Conservation (phyloP, 2,329 filamentous ascomycete genomes). For the Aspergillus tanneri region DNA sequence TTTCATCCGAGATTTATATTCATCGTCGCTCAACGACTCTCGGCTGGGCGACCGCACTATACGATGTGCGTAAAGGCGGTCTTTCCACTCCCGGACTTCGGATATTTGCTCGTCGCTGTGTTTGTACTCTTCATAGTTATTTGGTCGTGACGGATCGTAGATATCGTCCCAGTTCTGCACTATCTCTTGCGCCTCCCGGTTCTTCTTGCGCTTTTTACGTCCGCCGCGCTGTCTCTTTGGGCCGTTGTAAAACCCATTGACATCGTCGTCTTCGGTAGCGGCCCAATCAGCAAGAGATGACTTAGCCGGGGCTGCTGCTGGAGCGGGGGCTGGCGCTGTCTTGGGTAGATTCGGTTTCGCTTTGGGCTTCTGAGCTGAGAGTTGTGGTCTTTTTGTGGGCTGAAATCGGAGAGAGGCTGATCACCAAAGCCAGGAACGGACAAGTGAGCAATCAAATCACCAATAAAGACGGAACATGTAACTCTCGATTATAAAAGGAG, state of each 20-base stretch:
- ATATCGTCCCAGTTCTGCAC: conserved; percentile 82
- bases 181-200: conserved; percentile 59
- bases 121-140: conserved; percentile 80
- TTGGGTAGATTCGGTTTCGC: conserved; percentile 62
- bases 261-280: conserved; percentile 75
- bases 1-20: conserved; percentile 46
- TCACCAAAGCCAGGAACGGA: conserved; percentile 26
- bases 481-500: too few relatives aligned
- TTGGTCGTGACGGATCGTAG: conserved; percentile 80
- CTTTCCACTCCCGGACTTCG: conserved; percentile 83
- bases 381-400: conserved; percentile 74
- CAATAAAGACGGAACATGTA: too few relatives aligned
- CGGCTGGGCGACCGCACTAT: conserved; percentile 48
- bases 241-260: conserved; percentile 61
- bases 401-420: conserved; percentile 76
- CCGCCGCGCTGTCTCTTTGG: conserved; percentile 74
- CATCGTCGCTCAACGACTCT: conserved; percentile 52
- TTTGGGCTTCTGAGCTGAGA: conserved; percentile 60
- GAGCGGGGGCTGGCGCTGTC: conserved; percentile 34
- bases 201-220: conserved; percentile 75
- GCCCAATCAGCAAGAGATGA: conserved; percentile 79
- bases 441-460: conserved; percentile 49
- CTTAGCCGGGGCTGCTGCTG: conserved; percentile 55
- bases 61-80: conserved; percentile 71
- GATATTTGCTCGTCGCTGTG: conserved; percentile 78